These are phyloP conservation scores for Trypanosomatidae sp. DNA, from an alignment of 208 protist species.

Conservation along the genomic window DNA sequence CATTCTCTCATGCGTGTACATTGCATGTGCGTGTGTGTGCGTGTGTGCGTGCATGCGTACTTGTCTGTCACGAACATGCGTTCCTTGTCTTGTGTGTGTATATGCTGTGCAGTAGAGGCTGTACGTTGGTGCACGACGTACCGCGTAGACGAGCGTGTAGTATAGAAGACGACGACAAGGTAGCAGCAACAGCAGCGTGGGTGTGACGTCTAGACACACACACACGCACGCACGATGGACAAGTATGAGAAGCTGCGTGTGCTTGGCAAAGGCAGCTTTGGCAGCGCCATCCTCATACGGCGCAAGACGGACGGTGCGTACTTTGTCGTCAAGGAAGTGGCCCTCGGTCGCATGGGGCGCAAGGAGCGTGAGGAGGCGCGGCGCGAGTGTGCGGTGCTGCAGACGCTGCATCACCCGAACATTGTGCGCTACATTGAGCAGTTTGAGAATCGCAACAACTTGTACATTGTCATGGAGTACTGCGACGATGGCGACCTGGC, in stretches of 20 bases:
- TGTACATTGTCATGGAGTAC: slow-evolving; percentile 93
- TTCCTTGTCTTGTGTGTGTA: no score
- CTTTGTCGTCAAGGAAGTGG: slow-evolving; percentile 89
- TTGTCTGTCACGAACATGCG: no score
- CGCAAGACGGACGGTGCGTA: slow-evolving; percentile 63
- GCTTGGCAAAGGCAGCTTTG: slow-evolving; percentile 89
- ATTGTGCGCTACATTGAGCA: slow-evolving; percentile 90
- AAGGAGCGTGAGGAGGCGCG: slow-evolving; percentile 86
- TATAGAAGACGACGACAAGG: no score
- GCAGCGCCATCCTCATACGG: slow-evolving; percentile 86
- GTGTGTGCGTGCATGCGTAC: no score
- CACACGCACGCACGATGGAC: no score
- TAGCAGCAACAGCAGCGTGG: no score
- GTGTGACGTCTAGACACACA: no score
- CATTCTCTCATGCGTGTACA: no score
- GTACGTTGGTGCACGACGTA: no score
- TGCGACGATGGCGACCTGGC: slow-evolving; percentile 80
- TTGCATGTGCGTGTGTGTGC: no score
- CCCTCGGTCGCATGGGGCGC: slow-evolving; percentile 62
- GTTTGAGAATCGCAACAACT: slow-evolving; percentile 76
- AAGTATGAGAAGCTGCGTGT: slow-evolving; percentile 85
- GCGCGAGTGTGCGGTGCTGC: slow-evolving; percentile 72
- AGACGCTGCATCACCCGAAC: slow-evolving; percentile 83
- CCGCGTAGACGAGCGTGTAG: no score
- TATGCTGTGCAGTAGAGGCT: no score